Evolutionary conservation across 129 eudicot species (phyloP).

Genomic region (Saussurea involucrata): DNA sequence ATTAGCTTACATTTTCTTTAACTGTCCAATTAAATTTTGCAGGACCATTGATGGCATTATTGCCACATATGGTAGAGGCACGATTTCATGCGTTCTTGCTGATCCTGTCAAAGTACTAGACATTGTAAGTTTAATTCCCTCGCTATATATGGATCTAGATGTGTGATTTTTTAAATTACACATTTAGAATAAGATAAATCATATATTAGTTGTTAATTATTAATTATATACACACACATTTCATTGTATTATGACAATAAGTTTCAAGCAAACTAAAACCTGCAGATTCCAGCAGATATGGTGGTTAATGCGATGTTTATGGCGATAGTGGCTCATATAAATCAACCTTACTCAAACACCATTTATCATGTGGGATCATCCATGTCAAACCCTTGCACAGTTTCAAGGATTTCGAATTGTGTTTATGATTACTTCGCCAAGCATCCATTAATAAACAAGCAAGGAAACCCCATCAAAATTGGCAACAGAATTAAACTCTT

Average conservation of each 20-base stretch:
- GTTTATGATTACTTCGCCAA: slow-evolving; percentile 25
- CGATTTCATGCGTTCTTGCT: neutral
- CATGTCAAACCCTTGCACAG: slow-evolving; percentile 25
- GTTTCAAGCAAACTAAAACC: neutral
- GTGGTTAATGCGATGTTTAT: slow-evolving; percentile 41
- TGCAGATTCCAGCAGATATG: slow-evolving; percentile 51
- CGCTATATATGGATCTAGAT: neutral
- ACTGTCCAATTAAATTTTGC: neutral
- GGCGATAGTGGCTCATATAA: slow-evolving; percentile 38
- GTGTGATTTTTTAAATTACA: neutral
- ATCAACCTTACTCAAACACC: slow-evolving; percentile 6
- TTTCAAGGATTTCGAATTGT: neutral
- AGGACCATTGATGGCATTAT: slow-evolving; percentile 21
- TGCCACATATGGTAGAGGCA: slow-evolving; percentile 25
- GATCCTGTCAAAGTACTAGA: slow-evolving; percentile 19
- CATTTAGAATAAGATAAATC: neutral
- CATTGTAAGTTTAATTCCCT: slow-evolving; percentile 18
- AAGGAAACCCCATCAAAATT: slow-evolving; percentile 12
- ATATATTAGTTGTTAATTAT: no score
- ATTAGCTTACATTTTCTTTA: neutral
- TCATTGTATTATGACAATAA: neutral
- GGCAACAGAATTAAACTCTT: slow-evolving; percentile 1
- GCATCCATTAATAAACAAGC: slow-evolving; percentile 17
- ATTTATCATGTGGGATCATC: slow-evolving; percentile 48
- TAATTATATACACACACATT: neutral